Conservation (phyloP, 371 early-diverging fungal genomes). For the Synchytrium microbalum region DNA sequence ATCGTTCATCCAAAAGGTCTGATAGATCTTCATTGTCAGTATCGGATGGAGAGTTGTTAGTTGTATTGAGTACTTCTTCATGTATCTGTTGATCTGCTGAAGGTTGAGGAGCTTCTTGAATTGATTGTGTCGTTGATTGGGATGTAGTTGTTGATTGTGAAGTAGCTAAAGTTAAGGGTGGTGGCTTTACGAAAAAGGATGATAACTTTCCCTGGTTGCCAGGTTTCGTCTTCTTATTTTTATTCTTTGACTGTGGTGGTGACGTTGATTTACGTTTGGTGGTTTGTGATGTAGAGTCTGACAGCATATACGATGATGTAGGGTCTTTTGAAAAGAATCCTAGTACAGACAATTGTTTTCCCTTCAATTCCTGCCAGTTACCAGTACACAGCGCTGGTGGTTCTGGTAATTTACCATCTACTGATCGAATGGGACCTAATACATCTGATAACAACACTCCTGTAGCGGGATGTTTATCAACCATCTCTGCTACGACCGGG, state of each 20-base stretch:
- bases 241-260: too few species aligned
- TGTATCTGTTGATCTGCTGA: neutral
- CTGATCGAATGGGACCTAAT: constrained; percentile 5
- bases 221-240: too few species aligned
- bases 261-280: too few species aligned
- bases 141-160: too few species aligned
- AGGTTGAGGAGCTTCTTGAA: too few species aligned
- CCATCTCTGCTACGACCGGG: constrained; percentile 61
- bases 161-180: too few species aligned
- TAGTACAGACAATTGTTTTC: constrained; percentile 41
- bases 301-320: neutral
- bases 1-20: neutral
- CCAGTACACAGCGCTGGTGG: constrained; percentile 49
- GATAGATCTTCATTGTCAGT: neutral
- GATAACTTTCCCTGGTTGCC: constrained; percentile 44
- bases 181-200: neutral
- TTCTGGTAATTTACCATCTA: constrained; percentile 8
- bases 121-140: too few species aligned
- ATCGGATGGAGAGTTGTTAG: neutral
- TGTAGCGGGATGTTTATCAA: constrained; percentile 26
- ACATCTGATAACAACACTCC: constrained; percentile 9
- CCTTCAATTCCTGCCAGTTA: constrained; percentile 55
- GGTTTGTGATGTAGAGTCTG: neutral
- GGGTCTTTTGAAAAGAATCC: neutral
- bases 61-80: neutral